Conservation (phyloP, 441 rosid species). For the Brassica balearica region DNA sequence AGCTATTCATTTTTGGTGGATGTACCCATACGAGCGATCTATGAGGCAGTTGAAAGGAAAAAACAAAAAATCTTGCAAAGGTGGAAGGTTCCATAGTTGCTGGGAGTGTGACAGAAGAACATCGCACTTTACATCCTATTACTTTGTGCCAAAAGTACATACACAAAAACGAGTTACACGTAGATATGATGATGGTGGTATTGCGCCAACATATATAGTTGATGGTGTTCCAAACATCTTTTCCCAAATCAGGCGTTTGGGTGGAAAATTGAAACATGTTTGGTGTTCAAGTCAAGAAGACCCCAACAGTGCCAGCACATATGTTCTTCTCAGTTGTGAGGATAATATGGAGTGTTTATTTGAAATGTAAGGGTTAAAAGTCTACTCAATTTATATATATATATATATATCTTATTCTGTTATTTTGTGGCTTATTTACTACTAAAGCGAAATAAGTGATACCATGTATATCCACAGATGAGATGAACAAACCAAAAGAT, state of each 20-base stretch:
- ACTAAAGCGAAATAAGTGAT: too few species aligned
- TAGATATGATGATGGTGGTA: neutral
- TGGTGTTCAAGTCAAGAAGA: too few species aligned
- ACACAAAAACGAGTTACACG: neutral
- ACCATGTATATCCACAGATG: too few species aligned
- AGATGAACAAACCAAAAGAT: too few species aligned
- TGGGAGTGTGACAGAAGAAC: neutral
- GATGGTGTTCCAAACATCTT: neutral
- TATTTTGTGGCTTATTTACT: too few species aligned
- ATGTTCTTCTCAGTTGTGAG: too few species aligned
- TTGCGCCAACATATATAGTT: neutral
- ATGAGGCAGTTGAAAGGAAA: neutral
- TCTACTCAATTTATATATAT: too few species aligned
- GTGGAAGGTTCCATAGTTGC: neutral
- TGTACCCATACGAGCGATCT: neutral
- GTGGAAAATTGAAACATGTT: neutral
- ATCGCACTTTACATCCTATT: neutral
- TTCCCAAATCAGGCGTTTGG: neutral
- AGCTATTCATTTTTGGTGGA: neutral
- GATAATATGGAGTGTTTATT: too few species aligned
- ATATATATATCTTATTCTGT: too few species aligned
- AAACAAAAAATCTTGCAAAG: neutral
- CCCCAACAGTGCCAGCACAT: too few species aligned
- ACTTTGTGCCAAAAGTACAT: neutral
- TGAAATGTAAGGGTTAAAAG: too few species aligned